Evolutionary conservation across 441 rosid genomes (phyloP), one percentile per base, ranked within the genome.

Genomic region (Metrosideros polymorpha): DNA sequence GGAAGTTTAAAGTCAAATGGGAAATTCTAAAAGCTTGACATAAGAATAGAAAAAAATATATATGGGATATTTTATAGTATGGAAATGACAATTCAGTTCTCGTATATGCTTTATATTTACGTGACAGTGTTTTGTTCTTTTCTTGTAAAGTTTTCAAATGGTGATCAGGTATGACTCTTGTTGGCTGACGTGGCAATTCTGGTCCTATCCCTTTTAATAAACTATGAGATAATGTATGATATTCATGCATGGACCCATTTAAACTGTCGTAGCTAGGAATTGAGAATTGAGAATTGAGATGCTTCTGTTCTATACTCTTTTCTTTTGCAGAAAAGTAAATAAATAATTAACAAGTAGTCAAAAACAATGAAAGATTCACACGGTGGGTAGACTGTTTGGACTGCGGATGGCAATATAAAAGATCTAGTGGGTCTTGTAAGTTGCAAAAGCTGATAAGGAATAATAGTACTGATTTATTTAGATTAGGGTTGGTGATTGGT

Each of bases 111-210:
- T 66, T 35, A 18, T 19, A 5, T 66, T 35, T 66, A 32, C 22
- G 12, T 19, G 77, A 35, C 7, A 10, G 12, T 10, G 12, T 55
- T 55, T 5, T 9, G n/a, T 24, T 55, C 25, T 55, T 55, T 55
- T 35, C 45, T 18, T 18, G 14, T 35, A 24, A 66, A 66, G 42
- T 66, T 66, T 66, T 66, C 77, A 66, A 66, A 66, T 35, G 43
- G 45, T 19, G 59, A 54, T 50, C 66, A 83, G 43, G 15, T 87
- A 84, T 77, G 53, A 42, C 55, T 84, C 59, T 52, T 54, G 85
- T 89, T 90, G 83, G 86, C 92, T 90, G 90, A 91, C 89, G 91
- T 85, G 94, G 82, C 91, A 91, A 93, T 90, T 88, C 43, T 66
- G 91, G 92, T 90, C 92, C 86, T 89, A 79, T 90, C 61, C 86